Percentiles rank a stretch among this genome's conserved stretches.
Conservation (phyloP, 139 green algal species). For the Micractinium sp. region DNA sequence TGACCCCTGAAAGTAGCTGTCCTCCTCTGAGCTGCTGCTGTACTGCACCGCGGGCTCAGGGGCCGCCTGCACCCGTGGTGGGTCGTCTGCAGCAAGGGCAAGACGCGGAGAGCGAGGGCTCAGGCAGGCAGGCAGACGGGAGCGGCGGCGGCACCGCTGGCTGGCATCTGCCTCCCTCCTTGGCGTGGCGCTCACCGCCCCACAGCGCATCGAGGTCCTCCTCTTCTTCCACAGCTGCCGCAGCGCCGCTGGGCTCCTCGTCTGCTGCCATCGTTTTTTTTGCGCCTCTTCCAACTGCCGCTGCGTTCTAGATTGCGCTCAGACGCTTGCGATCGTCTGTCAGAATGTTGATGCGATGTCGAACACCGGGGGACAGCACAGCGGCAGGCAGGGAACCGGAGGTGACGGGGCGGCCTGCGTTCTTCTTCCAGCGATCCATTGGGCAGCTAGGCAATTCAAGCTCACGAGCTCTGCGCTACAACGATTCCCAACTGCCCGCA, state of each 20-base stretch:
- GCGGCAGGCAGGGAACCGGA: too few species aligned
- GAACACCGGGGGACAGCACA: background rate
- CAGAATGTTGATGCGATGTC: background rate
- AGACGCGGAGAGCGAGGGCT: background rate
- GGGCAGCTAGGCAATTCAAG: too few species aligned
- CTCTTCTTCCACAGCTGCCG: conserved; percentile 4
- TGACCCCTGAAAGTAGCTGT: conserved; percentile 36
- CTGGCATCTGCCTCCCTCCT: background rate
- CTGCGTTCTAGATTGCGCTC: too few species aligned
- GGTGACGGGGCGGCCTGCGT: too few species aligned
- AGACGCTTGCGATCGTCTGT: background rate
- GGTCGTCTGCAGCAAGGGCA: background rate
- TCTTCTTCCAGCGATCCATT: too few species aligned
- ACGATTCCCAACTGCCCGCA: background rate
- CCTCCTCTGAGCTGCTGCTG: conserved; percentile 28
- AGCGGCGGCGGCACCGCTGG: background rate
- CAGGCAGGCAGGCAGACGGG: background rate
- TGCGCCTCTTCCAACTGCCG: background rate
- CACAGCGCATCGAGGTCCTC: conserved; percentile 39
- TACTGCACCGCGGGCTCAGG: background rate
- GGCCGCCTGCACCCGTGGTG: background rate
- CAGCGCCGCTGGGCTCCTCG: background rate
- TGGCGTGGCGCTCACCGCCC: background rate
- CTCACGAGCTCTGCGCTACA: background rate
- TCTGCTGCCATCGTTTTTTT: background rate